Base-by-base conservation (phyloP, 2,329 filamentous ascomycete genomes). In the Dothideomycetidae sp. region DNA sequence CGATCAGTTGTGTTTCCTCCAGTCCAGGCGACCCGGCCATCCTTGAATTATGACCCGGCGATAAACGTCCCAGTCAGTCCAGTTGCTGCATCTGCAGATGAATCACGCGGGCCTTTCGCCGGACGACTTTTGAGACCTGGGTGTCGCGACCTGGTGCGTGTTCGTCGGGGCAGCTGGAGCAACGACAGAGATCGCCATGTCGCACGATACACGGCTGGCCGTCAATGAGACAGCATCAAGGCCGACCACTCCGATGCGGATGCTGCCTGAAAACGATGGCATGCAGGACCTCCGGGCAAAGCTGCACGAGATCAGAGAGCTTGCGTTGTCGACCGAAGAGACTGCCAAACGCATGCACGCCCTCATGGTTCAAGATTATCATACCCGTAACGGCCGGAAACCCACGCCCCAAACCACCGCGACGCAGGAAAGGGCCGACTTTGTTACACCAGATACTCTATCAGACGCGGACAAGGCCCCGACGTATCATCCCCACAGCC, bases 281-380 rank as follows among this genome's bases (percentile, higher is more conserved):
- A 68, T 68, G 63, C 56, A 56, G 13, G 52, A 56, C 40, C 50
- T 68, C 30, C 56, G 65, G 17, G 53, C 54, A 38, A 58, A 63
- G 49, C 59, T 68, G 46, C 64, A 67, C 33, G 52, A 64, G 40
- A 65, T 68, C 39, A 53, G 60, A 42, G 55, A 57, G 31, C 45
- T 67, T 39, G 54, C 54, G 1, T 48, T 62, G 9, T 55, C 60
- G 16, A 64, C 61, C 14, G 60, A 63, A 38, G 65, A 67, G 44
- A 66, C 66, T 45, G 65, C 65, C n/a, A 53, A 53, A 40, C 51
- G 59, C 47, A 64, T 68, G 52, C 65, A 68, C 45, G 45, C 47
- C 26, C 50, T 68, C 40, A 68, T 68, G 64, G 66, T 57, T 32
- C 59, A 64, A 45, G 57, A 62, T 37, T 68, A 66, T 47, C 50